Conservation (phyloP, 1,284 basidiomycete genomes). For the Cryptococcus maquisensis region DNA sequence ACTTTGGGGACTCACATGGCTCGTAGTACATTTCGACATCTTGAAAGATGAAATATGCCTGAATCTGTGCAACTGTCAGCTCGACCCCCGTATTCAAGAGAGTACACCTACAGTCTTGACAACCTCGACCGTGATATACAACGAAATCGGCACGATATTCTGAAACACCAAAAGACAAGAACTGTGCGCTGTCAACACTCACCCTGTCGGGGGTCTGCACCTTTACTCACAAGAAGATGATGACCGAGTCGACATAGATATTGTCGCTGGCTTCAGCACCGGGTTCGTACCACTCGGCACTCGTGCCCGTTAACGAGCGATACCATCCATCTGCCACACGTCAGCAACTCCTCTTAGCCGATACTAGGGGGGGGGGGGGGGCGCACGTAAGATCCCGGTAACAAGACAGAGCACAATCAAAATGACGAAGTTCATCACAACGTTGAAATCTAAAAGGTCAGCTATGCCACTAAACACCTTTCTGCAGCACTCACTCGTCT, state of each 20-base stretch:
- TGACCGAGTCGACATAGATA: slow-evolving; percentile 68
- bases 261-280: slow-evolving; percentile 62
- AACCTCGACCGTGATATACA: slow-evolving; percentile 97
- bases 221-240: slow-evolving; percentile 77
- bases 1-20: slow-evolving; percentile 49
- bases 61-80: slow-evolving; percentile 55
- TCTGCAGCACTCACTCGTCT: slow-evolving; percentile 61
- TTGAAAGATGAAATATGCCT: slow-evolving; percentile 96
- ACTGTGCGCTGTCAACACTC: slow-evolving; percentile 46
- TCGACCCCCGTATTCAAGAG: background rate
- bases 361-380: background rate
- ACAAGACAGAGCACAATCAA: slow-evolving; percentile 72
- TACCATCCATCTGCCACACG: slow-evolving; percentile 70
- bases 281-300: slow-evolving; percentile 67
- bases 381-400: slow-evolving; percentile 47
- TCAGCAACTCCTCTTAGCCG: slow-evolving; percentile 16
- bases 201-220: background rate
- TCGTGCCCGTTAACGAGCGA: slow-evolving; percentile 62
- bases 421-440: slow-evolving; percentile 86
- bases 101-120: slow-evolving; percentile 65
- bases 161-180: slow-evolving; percentile 91
- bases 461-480: background rate
- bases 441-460: slow-evolving; percentile 66
- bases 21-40: slow-evolving; percentile 96
- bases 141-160: slow-evolving; percentile 94